Conservation (phyloP, 192 early-diverging fungal genomes). For the Podila verticillata region DNA sequence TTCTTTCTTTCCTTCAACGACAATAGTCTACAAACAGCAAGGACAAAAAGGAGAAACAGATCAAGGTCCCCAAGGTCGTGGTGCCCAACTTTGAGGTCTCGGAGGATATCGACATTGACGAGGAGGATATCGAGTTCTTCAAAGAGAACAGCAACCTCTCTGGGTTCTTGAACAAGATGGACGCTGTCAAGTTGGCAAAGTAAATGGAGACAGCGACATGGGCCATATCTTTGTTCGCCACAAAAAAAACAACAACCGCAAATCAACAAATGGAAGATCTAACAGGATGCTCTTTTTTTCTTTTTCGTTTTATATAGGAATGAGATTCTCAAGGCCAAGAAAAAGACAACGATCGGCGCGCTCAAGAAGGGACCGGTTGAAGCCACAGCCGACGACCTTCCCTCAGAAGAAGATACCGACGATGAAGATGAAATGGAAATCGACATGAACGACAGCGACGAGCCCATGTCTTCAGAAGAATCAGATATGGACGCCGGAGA, state of each 20-base stretch:
- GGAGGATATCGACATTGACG: conserved; percentile 71
- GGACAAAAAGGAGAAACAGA: conserved; percentile 44
- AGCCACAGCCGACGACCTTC: conserved; percentile 44
- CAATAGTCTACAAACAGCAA: not conserved
- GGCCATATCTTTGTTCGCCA: too few relatives aligned
- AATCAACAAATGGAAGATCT: too few relatives aligned
- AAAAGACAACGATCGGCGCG: conserved; percentile 34
- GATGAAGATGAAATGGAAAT: conserved; percentile 55
- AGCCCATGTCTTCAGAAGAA: conserved; percentile 58
- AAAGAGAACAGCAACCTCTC: conserved; percentile 69
- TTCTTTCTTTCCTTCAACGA: too few relatives aligned
- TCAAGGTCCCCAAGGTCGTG: conserved; percentile 51
- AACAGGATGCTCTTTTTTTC: not conserved
- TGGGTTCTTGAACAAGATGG: conserved; percentile 71
- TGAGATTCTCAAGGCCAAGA: conserved; percentile 51
- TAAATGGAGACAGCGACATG: conserved; percentile 42
- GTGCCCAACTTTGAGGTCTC: conserved; percentile 58
- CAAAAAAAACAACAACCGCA: too few relatives aligned
- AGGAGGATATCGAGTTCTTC: conserved; percentile 80
- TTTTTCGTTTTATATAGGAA: conserved; percentile 20
- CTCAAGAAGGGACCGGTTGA: conserved; percentile 47
- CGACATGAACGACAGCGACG: conserved; percentile 65
- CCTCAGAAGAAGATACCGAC: conserved; percentile 44
- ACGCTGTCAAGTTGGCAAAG: conserved; percentile 71
- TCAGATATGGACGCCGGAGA: conserved; percentile 58